Evolutionary conservation across 2,329 filamentous ascomycete species (phyloP).

Genomic region (Thermomyces lanuginosus): DNA sequence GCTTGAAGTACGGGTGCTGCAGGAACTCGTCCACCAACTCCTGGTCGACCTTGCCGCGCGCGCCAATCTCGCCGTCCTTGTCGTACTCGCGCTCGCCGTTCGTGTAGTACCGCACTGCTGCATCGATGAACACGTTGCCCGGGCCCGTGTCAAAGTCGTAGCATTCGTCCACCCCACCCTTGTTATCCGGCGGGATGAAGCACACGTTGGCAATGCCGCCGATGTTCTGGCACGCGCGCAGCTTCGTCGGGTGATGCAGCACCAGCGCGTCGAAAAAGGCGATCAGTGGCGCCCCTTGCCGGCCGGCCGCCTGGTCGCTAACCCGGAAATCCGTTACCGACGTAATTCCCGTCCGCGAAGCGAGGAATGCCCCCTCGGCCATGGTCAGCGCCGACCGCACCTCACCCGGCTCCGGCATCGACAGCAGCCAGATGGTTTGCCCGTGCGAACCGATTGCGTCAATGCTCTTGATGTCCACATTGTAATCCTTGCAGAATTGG

Average conservation of each 20-base stretch:
- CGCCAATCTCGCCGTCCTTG: slow-evolving; percentile 36
- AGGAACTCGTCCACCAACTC: slow-evolving; percentile 38
- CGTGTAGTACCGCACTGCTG: slow-evolving; percentile 39
- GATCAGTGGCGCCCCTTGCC: slow-evolving; percentile 40
- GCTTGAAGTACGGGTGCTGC: slow-evolving; percentile 34
- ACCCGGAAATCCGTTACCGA: slow-evolving; percentile 43
- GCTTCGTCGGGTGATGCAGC: slow-evolving; percentile 40
- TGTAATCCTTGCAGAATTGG: slow-evolving; percentile 32
- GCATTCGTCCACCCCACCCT: slow-evolving; percentile 24
- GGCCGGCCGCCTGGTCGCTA: slow-evolving; percentile 39
- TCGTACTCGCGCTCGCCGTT: slow-evolving; percentile 36
- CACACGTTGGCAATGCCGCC: slow-evolving; percentile 46
- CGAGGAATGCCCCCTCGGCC: slow-evolving; percentile 42
- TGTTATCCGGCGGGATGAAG: slow-evolving; percentile 36
- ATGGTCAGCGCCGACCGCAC: slow-evolving; percentile 37
- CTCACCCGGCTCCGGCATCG: slow-evolving; percentile 35
- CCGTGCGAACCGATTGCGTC: slow-evolving; percentile 43
- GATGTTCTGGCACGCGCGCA: slow-evolving; percentile 46
- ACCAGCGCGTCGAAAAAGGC: slow-evolving; percentile 42
- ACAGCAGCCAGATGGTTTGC: slow-evolving; percentile 42
- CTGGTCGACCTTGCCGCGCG: slow-evolving; percentile 34
- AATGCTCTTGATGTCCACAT: slow-evolving; percentile 30
- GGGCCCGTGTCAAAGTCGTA: slow-evolving; percentile 42
- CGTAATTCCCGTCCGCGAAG: slow-evolving; percentile 40
- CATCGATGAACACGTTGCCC: slow-evolving; percentile 41